A percentile compares a stretch with the other conserved stretches of the same genome.
phyloP scores from a whole-genome alignment of 2,329 filamentous ascomycete species.

The Neofusicoccum parvum region DNA sequence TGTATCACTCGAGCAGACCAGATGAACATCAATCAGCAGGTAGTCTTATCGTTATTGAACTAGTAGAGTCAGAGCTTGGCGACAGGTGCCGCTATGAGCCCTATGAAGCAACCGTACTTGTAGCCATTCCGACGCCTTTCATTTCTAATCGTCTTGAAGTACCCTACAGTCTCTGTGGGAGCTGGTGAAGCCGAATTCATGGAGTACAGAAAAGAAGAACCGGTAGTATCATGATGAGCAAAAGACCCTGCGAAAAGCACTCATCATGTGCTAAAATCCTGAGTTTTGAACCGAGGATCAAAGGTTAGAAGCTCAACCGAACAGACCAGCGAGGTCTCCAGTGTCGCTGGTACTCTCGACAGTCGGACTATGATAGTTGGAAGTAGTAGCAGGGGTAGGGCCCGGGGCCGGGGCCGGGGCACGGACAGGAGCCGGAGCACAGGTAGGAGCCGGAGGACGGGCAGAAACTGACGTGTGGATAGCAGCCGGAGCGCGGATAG shows the following conservation, averaged over 20 bases:
- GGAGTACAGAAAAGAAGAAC: not conserved
- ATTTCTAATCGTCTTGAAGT: not conserved
- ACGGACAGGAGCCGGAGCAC: not conserved
- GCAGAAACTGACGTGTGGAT: no score
- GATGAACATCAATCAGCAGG: not conserved
- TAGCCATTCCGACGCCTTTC: not conserved
- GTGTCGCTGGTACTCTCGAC: slow-evolving; percentile 27
- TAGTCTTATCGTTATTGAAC: not conserved
- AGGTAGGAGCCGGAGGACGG: not conserved
- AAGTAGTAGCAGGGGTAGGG: not conserved
- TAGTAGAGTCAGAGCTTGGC: not conserved
- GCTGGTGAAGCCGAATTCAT: not conserved
- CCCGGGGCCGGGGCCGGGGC: not conserved
- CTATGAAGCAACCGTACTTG: not conserved
- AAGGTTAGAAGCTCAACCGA: not conserved
- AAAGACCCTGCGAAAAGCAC: not conserved
- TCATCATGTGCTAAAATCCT: not conserved
- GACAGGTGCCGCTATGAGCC: not conserved
- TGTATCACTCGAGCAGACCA: not conserved
- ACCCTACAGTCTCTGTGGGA: not conserved
- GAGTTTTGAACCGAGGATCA: no score
- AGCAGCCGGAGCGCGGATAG: no score
- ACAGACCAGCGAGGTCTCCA: not conserved
- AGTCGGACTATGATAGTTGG: slow-evolving; percentile 29
- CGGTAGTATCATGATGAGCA: not conserved